Conservation (phyloP, 192 early-diverging fungal species). For the Coemansia sp. region DNA sequence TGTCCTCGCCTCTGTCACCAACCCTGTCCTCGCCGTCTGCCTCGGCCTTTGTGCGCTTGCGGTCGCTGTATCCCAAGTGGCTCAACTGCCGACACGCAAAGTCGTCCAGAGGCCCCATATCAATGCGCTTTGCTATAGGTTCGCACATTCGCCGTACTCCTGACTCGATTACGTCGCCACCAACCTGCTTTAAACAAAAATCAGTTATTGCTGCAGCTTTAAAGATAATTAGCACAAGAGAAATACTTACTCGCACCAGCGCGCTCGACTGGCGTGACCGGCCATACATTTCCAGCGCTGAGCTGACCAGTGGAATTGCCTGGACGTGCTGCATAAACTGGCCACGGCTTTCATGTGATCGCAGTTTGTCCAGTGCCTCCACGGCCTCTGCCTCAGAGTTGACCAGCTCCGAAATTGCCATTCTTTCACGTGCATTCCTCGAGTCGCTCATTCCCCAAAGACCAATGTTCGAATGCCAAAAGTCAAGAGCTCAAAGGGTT, state of each 20-base stretch:
- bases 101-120: slow-evolving; percentile 68
- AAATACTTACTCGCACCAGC: slow-evolving; percentile 39
- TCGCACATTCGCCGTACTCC: slow-evolving; percentile 69
- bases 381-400: slow-evolving; percentile 2
- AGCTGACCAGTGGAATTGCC: slow-evolving; percentile 75
- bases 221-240: slow-evolving; percentile 1
- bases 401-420: slow-evolving; percentile 1
- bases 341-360: slow-evolving; percentile 3
- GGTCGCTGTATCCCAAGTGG: slow-evolving; percentile 45
- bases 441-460: neutral
- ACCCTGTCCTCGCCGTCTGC: neutral
- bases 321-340: slow-evolving; percentile 76
- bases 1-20: too few relatives aligned
- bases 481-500: too few relatives aligned
- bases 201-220: neutral
- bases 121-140: slow-evolving; percentile 73
- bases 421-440: neutral
- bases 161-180: slow-evolving; percentile 76
- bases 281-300: slow-evolving; percentile 73
- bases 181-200: slow-evolving; percentile 22
- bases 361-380: slow-evolving; percentile 2
- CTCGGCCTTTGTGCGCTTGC: slow-evolving; percentile 49
- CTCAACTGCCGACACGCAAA: slow-evolving; percentile 79
- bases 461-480: too few relatives aligned
- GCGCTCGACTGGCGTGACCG: slow-evolving; percentile 63